Percentiles rank a stretch among this genome's conserved stretches.
These are phyloP conservation scores for Paraconiothyrium sp. DNA, from an alignment of 2,329 filamentous ascomycete genomes.

Conservation along the genomic window DNA sequence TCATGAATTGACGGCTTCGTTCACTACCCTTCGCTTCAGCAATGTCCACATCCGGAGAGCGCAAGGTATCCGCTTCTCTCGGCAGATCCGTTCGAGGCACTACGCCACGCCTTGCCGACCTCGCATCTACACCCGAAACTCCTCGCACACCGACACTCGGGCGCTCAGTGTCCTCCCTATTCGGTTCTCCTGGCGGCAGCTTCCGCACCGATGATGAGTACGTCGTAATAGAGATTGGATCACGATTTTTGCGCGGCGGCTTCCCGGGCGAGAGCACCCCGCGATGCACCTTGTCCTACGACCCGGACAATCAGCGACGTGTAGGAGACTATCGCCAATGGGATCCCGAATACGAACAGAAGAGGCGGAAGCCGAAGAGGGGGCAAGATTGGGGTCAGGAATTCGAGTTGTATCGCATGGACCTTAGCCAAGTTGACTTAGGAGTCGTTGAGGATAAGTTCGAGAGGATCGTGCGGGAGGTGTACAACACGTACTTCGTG, in stretches of 20 bases:
- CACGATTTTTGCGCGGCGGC: slow-evolving; percentile 80
- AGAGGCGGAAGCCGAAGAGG: slow-evolving; percentile 59
- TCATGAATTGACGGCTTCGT: neutral
- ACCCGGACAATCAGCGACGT: slow-evolving; percentile 78
- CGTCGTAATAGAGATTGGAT: slow-evolving; percentile 82
- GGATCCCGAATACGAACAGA: slow-evolving; percentile 62
- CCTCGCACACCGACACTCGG: slow-evolving; percentile 58
- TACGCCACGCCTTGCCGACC: slow-evolving; percentile 46
- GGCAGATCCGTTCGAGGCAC: slow-evolving; percentile 42
- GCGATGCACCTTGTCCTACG: slow-evolving; percentile 75
- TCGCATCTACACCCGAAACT: slow-evolving; percentile 46
- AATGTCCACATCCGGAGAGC: slow-evolving; percentile 37
- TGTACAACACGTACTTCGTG: slow-evolving; percentile 78
- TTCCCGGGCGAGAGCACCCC: slow-evolving; percentile 86
- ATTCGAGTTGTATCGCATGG: slow-evolving; percentile 79
- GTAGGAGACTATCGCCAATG: slow-evolving; percentile 83
- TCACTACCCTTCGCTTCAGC: neutral
- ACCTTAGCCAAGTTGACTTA: slow-evolving; percentile 77
- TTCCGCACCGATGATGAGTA: slow-evolving; percentile 80
- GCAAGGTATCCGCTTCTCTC: slow-evolving; percentile 43
- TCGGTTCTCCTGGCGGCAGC: slow-evolving; percentile 65
- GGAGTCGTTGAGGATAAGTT: slow-evolving; percentile 86
- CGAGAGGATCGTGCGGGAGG: slow-evolving; percentile 81
- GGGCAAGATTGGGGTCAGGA: slow-evolving; percentile 69
- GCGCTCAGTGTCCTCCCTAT: slow-evolving; percentile 67